Percentiles rank a stretch among this genome's conserved stretches.
These are phyloP conservation scores for Singerocomus rubriflavus DNA, from an alignment of 1,284 basidiomycete species.

Conservation along the genomic window DNA sequence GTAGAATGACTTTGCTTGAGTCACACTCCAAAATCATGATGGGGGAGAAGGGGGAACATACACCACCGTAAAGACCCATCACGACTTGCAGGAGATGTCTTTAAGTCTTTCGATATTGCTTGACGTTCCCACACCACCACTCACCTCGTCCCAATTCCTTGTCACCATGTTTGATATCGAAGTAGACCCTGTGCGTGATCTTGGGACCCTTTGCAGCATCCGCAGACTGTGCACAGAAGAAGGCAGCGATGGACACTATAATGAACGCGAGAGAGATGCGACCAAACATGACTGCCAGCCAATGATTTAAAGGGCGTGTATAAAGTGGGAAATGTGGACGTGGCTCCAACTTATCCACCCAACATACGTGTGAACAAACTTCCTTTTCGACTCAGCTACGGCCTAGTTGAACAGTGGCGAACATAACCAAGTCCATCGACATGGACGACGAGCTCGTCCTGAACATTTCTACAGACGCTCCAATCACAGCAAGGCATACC, in stretches of 20 bases:
- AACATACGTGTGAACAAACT: slow-evolving; percentile 23
- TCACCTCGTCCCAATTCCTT: slow-evolving; percentile 76
- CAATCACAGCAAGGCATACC: slow-evolving; percentile 27
- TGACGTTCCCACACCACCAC: slow-evolving; percentile 33
- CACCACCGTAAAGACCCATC: slow-evolving; percentile 84
- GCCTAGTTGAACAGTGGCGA: neutral
- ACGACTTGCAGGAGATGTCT: slow-evolving; percentile 47
- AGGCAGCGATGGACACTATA: slow-evolving; percentile 60
- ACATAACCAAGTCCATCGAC: neutral
- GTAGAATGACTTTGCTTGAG: slow-evolving; percentile 12
- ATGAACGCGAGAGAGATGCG: slow-evolving; percentile 61
- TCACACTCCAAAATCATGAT: neutral
- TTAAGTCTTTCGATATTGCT: slow-evolving; percentile 7
- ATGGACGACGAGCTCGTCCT: slow-evolving; percentile 74
- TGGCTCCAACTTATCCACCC: slow-evolving; percentile 15
- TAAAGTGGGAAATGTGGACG: slow-evolving; percentile 20
- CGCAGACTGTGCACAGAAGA: slow-evolving; percentile 65
- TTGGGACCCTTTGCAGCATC: slow-evolving; percentile 79
- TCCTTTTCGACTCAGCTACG: slow-evolving; percentile 14
- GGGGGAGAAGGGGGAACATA: slow-evolving; percentile 25
- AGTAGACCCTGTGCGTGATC: slow-evolving; percentile 91
- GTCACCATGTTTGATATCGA: slow-evolving; percentile 90
- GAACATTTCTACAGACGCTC: slow-evolving; percentile 53
- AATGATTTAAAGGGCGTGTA: neutral
- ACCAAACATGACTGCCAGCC: slow-evolving; percentile 46